phyloP scores from a whole-genome alignment of 1,284 basidiomycete genomes.

The Caloboletus inedulis region DNA sequence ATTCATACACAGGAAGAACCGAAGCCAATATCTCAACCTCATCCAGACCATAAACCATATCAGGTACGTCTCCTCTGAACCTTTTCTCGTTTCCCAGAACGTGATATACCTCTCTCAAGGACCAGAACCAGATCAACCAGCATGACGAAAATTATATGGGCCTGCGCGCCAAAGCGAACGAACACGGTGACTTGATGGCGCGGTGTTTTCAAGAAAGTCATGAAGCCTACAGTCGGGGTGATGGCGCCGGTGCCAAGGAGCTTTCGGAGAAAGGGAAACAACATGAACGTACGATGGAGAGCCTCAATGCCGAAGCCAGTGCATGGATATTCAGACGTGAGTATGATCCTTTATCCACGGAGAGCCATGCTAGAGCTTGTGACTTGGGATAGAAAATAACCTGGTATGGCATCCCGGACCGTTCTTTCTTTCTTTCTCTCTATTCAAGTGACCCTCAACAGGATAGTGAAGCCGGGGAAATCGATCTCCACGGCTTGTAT shows the following conservation, averaged over 20 bases:
- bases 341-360: constrained; percentile 6
- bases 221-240: constrained; percentile 63
- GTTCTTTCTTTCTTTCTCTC: background rate
- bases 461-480: constrained; percentile 69
- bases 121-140: constrained; percentile 65
- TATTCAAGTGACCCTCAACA: constrained; percentile 25
- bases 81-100: background rate
- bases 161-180: constrained; percentile 70
- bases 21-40: constrained; percentile 18
- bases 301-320: constrained; percentile 81
- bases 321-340: constrained; percentile 86
- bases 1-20: constrained; percentile 13
- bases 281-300: constrained; percentile 79
- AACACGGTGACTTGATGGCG: constrained; percentile 74
- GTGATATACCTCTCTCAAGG: constrained; percentile 36
- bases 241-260: constrained; percentile 81
- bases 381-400: constrained; percentile 70
- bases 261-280: constrained; percentile 81
- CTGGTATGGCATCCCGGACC: constrained; percentile 39
- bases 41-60: constrained; percentile 8
- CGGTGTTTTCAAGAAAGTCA: constrained; percentile 63
- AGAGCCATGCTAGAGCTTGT: background rate
- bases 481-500: constrained; percentile 91
- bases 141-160: constrained; percentile 65
- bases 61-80: constrained; percentile 14